Conservation (phyloP, 176 grass and related monocot genomes). For the Hyparrhenia diplandra region DNA sequence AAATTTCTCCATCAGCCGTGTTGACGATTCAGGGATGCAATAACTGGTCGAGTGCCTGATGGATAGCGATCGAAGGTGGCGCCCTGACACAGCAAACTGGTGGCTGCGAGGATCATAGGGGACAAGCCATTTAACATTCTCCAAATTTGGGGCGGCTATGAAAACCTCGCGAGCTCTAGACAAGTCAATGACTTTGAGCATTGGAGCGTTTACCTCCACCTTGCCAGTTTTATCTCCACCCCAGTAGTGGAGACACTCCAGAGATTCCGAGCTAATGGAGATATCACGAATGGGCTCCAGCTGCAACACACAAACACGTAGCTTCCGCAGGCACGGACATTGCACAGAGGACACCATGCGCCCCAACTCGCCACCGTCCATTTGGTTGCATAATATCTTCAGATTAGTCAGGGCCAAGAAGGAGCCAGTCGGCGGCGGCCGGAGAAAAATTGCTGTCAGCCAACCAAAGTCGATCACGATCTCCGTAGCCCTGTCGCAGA, state of each 20-base stretch:
- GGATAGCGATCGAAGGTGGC: background rate
- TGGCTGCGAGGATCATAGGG: background rate
- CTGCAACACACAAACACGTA: background rate
- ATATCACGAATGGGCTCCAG: background rate
- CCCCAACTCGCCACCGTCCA: background rate
- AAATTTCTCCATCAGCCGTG: background rate
- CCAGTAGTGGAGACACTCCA: background rate
- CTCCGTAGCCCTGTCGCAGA: background rate
- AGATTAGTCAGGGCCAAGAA: background rate
- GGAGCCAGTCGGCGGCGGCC: background rate
- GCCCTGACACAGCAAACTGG: background rate
- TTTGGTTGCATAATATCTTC: accelerated
- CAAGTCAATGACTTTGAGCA: background rate
- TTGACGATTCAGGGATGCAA: too few species aligned
- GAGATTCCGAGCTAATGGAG: background rate
- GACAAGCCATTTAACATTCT: background rate
- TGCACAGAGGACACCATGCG: background rate
- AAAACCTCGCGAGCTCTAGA: background rate
- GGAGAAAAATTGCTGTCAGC: background rate
- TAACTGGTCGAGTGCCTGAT: background rate
- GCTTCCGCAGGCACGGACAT: background rate
- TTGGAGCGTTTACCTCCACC: background rate
- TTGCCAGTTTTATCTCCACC: background rate
- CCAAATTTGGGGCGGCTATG: background rate
- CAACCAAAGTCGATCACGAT: background rate